A percentile compares a stretch with the other conserved stretches of the same genome.
These are phyloP conservation scores for Arachnopeziza araneosa DNA, from an alignment of 2,329 filamentous ascomycete species.

Conservation along the genomic window DNA sequence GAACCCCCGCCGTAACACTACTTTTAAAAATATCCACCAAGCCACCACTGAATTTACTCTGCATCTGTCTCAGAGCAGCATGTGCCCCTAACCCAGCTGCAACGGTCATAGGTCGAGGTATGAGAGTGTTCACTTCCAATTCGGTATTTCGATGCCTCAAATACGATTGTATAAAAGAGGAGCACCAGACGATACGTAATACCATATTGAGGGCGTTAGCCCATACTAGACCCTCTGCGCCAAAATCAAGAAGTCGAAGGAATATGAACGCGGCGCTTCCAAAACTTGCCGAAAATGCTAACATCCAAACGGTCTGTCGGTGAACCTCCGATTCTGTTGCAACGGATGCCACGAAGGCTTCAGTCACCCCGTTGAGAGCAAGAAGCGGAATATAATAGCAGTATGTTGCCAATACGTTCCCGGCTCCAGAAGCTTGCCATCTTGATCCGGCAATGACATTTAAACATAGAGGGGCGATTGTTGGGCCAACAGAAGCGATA, in stretches of 20 bases:
- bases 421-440: constrained; percentile 72
- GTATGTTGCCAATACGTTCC: constrained; percentile 69
- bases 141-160: constrained; percentile 43
- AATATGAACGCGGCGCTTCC: constrained; percentile 69
- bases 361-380: constrained; percentile 83
- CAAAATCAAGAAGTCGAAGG: constrained; percentile 61
- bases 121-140: constrained; percentile 38
- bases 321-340: constrained; percentile 71
- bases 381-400: constrained; percentile 92
- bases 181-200: constrained; percentile 78
- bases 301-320: constrained; percentile 78
- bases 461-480: constrained; percentile 67
- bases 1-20: constrained; percentile 44
- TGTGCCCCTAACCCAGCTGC: constrained; percentile 41
- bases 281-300: constrained; percentile 71
- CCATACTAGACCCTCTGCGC: constrained; percentile 73
- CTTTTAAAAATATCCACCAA: constrained; percentile 39
- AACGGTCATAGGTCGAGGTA: constrained; percentile 41
- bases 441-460: constrained; percentile 67
- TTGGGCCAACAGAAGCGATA: constrained; percentile 66
- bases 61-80: constrained; percentile 33
- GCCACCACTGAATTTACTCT: constrained; percentile 22
- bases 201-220: constrained; percentile 90
- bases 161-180: constrained; percentile 62
- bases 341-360: constrained; percentile 88